These are phyloP conservation scores for Capsicum rhomboideum DNA, from an alignment of 257 asterid genomes.

Conservation along the genomic window DNA sequence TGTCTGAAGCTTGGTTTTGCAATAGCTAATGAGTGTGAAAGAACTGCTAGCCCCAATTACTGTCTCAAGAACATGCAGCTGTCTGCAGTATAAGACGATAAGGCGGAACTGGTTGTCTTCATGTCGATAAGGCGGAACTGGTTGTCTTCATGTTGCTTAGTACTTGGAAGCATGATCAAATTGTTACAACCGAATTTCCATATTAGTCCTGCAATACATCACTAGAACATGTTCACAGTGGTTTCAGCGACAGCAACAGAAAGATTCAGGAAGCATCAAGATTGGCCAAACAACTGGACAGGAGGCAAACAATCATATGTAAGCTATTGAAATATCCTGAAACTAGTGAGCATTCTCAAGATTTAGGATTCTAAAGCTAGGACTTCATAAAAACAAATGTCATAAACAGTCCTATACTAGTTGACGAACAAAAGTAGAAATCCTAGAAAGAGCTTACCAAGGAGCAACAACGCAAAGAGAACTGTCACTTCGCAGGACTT, in stretches of 20 bases:
- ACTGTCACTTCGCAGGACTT: slow-evolving; percentile 30
- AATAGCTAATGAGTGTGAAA: neutral
- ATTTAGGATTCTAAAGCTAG: neutral
- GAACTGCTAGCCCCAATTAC: neutral
- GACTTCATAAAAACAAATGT: neutral
- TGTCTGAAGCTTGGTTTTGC: neutral
- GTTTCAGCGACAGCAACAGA: neutral
- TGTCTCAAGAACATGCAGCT: neutral
- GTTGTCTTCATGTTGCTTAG: neutral
- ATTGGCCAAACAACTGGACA: neutral
- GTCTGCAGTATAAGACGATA: neutral
- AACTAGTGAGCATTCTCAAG: neutral
- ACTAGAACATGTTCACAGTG: neutral
- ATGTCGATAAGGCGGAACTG: neutral
- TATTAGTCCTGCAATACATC: neutral
- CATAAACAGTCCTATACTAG: neutral
- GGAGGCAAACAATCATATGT: neutral
- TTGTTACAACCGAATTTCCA: neutral
- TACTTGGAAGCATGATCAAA: neutral
- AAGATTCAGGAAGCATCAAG: neutral
- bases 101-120: neutral
- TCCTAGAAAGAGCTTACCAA: slow-evolving; percentile 11
- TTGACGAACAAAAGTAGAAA: neutral
- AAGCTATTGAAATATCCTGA: neutral
- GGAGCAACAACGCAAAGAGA: neutral